Base-by-base conservation (phyloP, 2,329 filamentous ascomycete species). In the Nemania sp. region DNA sequence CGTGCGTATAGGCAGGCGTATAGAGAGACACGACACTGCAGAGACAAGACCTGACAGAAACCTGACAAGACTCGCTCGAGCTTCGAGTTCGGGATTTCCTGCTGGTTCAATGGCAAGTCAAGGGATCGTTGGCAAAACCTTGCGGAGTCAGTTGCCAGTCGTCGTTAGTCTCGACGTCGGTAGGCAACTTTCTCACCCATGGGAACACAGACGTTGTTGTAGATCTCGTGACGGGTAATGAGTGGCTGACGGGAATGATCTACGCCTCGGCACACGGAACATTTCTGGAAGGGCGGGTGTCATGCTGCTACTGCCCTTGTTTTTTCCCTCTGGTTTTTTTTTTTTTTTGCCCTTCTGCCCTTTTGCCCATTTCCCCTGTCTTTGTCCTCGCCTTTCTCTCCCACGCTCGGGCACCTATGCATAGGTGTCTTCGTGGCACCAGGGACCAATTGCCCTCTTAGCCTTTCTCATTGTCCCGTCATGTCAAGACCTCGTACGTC, bases 401-500 rank as follows among this genome's bases (percentile, higher is more conserved):
- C 43, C 56, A 41, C 43, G 58, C 56, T 70, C 66, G 67, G 69
- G 66, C 66, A 71, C 53, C 66, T 64, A 71, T 69, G 69, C 69
- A 71, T 69, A 13, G 45, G 32, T 7, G 54, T 70, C 65, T 66
- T 64, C 61, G 68, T 64, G 65, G 64, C 68, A 65, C 68, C 65
- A 68, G 64, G 68, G 64, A 59, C 68, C 65, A 62, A 62, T 41
- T 15, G 45, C 47, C 45, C 54, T 60, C 43, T 35, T 32, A 29
- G 22, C 62, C 35, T 47, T 35, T 63, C 59, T 41, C 56, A 49
- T 67, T 55, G n/a, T 62, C 54, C 54, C 49, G 49, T 62, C 53
- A 27, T 24, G 26, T 53, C 18, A 47, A 49, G 59, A 51, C 38
- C 41, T 52, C 54, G 63, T 62, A 29, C 49, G 54, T 63, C 47